These are phyloP conservation scores for Curvularia verruculosa DNA, from an alignment of 2,329 filamentous ascomycete species.

Conservation along the genomic window DNA sequence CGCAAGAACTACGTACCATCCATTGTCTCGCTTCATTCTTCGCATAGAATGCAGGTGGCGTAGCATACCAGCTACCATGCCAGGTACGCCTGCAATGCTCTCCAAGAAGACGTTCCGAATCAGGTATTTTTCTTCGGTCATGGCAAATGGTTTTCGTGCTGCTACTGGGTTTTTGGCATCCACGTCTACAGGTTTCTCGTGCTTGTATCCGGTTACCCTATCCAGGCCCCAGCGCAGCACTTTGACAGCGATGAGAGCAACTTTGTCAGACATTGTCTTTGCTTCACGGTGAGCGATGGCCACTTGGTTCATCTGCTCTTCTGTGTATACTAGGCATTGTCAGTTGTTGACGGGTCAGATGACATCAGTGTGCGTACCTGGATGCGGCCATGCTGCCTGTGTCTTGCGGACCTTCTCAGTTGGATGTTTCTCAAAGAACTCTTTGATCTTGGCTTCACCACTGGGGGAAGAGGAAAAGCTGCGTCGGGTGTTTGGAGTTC, in stretches of 20 bases:
- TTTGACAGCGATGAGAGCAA: conserved; percentile 78
- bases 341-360: conserved; percentile 6
- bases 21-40: conserved; percentile 88
- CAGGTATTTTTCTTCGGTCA: conserved; percentile 89
- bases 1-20: conserved; percentile 62
- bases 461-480: conserved; percentile 52
- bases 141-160: conserved; percentile 66
- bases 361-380: background rate
- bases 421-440: conserved; percentile 56
- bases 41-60: conserved; percentile 85
- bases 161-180: conserved; percentile 53
- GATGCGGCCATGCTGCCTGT: conserved; percentile 53
- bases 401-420: conserved; percentile 54
- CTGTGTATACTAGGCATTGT: conserved; percentile 64
- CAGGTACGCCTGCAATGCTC: conserved; percentile 90
- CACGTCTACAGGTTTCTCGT: conserved; percentile 62
- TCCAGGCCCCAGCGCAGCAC: conserved; percentile 82
- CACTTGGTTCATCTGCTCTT: conserved; percentile 77
- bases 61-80: conserved; percentile 96
- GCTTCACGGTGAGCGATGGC: conserved; percentile 77
- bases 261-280: conserved; percentile 74
- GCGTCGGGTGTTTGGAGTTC: conserved; percentile 33
- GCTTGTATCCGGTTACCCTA: conserved; percentile 77
- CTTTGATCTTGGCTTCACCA: conserved; percentile 44
- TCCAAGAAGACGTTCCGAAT: conserved; percentile 92